These are phyloP conservation scores for Vaccinium macrocarpon DNA, from an alignment of 148 eudicot species.

Conservation along the genomic window DNA sequence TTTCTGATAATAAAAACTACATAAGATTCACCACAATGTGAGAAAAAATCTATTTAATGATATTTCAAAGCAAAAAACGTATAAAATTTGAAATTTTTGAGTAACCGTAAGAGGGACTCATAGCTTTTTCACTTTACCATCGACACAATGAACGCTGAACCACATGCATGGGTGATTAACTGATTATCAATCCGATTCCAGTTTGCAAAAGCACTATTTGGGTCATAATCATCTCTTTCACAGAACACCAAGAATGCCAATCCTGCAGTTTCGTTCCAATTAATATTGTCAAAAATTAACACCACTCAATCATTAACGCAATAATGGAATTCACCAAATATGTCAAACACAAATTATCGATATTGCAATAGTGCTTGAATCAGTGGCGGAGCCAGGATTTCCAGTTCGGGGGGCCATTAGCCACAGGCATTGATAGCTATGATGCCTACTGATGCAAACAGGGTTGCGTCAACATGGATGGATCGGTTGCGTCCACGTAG, in stretches of 20 bases:
- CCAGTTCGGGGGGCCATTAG: too few relatives aligned
- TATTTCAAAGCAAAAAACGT: background rate
- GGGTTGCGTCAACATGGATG: too few relatives aligned
- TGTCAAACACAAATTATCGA: conserved; percentile 36
- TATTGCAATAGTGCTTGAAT: too few relatives aligned
- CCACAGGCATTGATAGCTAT: too few relatives aligned
- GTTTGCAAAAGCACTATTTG: conserved; percentile 55
- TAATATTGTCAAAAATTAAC: background rate
- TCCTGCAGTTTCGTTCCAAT: conserved; percentile 47
- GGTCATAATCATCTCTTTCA: conserved; percentile 51
- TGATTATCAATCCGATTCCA: conserved; percentile 65
- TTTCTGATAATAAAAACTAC: background rate
- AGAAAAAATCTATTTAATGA: conserved; percentile 9
- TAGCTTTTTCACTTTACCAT: conserved; percentile 72
- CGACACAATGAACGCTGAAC: conserved; percentile 65
- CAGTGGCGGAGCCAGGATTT: too few relatives aligned
- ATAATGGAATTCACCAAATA: background rate
- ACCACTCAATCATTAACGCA: background rate
- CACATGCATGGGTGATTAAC: conserved; percentile 70
- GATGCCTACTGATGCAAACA: too few relatives aligned
- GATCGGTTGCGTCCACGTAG: too few relatives aligned
- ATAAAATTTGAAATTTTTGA: background rate
- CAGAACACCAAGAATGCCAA: conserved; percentile 60
- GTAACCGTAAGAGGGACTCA: conserved; percentile 44
- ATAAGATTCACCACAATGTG: background rate